Evolutionary conservation across 768 basidiomycete genomes (phyloP).

Genomic region (Boletus rubescentipes): DNA sequence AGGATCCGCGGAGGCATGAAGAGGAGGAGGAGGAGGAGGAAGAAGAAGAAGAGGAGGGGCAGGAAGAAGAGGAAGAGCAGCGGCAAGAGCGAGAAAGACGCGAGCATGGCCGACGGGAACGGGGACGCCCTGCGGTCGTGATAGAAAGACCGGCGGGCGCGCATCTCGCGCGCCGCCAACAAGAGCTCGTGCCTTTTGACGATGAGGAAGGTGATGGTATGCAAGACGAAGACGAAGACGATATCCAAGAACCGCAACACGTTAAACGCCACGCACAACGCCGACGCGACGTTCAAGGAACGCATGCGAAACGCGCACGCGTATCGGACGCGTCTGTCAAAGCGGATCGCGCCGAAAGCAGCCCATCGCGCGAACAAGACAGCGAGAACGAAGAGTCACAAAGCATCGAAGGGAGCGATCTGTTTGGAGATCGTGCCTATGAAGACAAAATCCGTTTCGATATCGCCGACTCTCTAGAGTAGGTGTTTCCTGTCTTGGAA

Average conservation of each 20-base stretch:
- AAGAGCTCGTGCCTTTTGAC: not conserved
- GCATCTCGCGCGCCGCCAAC: constrained; percentile 1
- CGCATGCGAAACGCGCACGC: constrained; percentile 17
- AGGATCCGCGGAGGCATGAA: constrained; percentile 24
- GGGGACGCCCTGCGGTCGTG: not conserved
- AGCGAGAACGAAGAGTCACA: not conserved
- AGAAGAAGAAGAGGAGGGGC: not conserved
- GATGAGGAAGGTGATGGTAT: not conserved
- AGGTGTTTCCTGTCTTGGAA: not conserved
- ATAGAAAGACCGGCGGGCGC: not conserved
- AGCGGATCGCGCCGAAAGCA: not conserved
- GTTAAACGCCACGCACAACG: constrained; percentile 16
- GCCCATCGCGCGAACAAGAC: not conserved
- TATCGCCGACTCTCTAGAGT: constrained; percentile 8
- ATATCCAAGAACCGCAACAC: not conserved
- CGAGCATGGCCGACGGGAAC: not conserved
- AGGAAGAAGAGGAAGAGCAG: constrained; percentile 7
- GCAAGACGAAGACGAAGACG: not conserved
- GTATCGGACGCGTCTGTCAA: not conserved
- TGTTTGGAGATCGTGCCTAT: constrained; percentile 23
- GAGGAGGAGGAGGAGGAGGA: constrained; percentile 13
- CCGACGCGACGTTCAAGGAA: not conserved
- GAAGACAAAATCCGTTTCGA: not conserved
- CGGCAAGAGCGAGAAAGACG: not conserved
- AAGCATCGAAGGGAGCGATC: constrained; percentile 17